phyloP scores from a whole-genome alignment of 2,329 filamentous ascomycete species.

The Sporothrix protearum region DNA sequence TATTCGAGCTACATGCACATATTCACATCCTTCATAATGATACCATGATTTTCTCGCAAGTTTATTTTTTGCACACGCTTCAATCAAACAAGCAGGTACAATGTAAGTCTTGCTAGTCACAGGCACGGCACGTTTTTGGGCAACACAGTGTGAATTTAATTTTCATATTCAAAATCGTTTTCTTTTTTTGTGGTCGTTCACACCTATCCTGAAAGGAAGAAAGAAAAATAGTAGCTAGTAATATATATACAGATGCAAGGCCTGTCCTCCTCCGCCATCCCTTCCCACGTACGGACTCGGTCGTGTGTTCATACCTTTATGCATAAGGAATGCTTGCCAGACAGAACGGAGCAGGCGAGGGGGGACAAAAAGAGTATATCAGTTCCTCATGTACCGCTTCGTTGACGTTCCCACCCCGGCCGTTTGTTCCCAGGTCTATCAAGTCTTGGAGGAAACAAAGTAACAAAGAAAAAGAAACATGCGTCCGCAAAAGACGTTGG shows the following conservation, averaged over 20 bases:
- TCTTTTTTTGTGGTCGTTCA: slow-evolving; percentile 21
- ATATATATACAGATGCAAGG: slow-evolving; percentile 26
- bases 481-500: not conserved
- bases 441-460: slow-evolving; percentile 13
- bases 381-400: not conserved
- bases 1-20: not conserved
- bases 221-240: slow-evolving; percentile 13
- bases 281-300: not conserved
- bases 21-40: not conserved
- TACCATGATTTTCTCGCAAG: not conserved
- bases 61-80: too few species aligned
- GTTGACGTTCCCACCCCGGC: not conserved
- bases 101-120: too few species aligned
- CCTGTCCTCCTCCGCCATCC: slow-evolving; percentile 17
- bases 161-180: slow-evolving; percentile 7
- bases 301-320: slow-evolving; percentile 18
- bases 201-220: slow-evolving; percentile 21
- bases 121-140: too few species aligned
- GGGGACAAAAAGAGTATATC: not conserved
- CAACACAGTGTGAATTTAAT: not conserved
- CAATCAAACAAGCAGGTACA: too few species aligned
- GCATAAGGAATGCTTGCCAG: not conserved
- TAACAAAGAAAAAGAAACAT: not conserved
- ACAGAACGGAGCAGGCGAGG: not conserved
- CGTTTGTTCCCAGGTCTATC: slow-evolving; percentile 17